Base-by-base conservation (phyloP, 2,329 filamentous ascomycete species). In the Amesomyces nigricolor region DNA sequence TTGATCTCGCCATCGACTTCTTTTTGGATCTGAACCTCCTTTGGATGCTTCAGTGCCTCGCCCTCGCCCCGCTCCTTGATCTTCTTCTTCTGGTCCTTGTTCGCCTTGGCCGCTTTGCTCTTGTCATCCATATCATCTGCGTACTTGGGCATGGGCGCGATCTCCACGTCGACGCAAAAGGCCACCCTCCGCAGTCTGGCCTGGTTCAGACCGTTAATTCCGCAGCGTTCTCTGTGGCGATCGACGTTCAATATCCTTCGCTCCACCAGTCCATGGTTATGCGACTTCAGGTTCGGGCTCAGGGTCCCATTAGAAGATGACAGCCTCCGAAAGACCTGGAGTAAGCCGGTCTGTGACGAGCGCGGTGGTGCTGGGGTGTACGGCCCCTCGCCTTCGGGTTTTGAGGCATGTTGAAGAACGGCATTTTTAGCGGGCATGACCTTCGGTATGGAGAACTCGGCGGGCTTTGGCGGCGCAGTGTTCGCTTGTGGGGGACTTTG, bases 151-250 rank as follows among this genome's bases (percentile, higher is more conserved):
- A 89, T 85, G 0, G 91, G 89, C 3, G 92, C 92, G 66, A 99
- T 95, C 70, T 99, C 94, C 4, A 99, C 91, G 66, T 99, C 94
- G 2, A 99, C 94, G 64, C 89, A 96, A 67, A 99, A 99, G 0
- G 92, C 88, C 0, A 99, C 94, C 51, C 91, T 83, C 52, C 90
- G 82, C 57, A 99, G 72, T 68, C 94, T 96, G 47, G 83, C 82
- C 65, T 86, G 83, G 62, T 91, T 85, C 46, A 99, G 76, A 62
- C 95, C 91, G 4, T 82, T 75, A 30, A 97, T 83, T 22, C 82
- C 79, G 68, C 90, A 95, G 61, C 94, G 78, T 66, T 92, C 85
- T 42, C 94, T 82, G 62, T 86, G 80, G 8, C 75, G 83, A 67
- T 97, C 90, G 44, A 96, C 78, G 66, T 99, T 99, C 74, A 97